Percentiles rank a stretch among this genome's conserved stretches.
These are phyloP conservation scores for Parmelia sp. DNA, from an alignment of 495 filamentous ascomycete species.

Conservation along the genomic window DNA sequence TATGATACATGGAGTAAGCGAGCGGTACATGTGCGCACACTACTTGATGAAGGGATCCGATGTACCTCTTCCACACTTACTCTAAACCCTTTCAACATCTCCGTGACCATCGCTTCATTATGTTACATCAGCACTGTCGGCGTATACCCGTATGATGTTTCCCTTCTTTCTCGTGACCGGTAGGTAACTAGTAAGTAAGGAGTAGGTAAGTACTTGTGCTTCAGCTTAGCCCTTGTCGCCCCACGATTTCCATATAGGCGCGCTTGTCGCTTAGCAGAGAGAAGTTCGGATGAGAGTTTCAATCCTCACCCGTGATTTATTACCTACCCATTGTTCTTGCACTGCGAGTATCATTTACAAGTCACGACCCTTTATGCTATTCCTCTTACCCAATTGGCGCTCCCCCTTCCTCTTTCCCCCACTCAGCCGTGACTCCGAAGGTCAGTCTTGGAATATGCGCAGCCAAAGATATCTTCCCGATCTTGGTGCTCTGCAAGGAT, in stretches of 20 bases:
- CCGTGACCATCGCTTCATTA: no score
- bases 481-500: neutral
- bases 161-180: no score
- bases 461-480: slow-evolving; percentile 5
- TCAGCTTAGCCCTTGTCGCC: no score
- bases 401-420: neutral
- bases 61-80: no score
- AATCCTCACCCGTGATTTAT: neutral
- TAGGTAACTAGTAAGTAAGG: no score
- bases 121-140: no score
- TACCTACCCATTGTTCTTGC: neutral
- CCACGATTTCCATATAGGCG: neutral
- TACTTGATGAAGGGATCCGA: neutral
- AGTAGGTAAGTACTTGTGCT: no score
- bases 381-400: neutral
- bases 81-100: no score
- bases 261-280: neutral
- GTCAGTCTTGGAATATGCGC: neutral
- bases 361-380: no score
- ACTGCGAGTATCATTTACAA: no score
- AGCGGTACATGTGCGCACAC: neutral
- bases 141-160: no score
- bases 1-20: neutral
- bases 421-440: slow-evolving; percentile 1
- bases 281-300: no score